phyloP scores from a whole-genome alignment of 176 grass and related monocot species.

The Juncus effusus region DNA sequence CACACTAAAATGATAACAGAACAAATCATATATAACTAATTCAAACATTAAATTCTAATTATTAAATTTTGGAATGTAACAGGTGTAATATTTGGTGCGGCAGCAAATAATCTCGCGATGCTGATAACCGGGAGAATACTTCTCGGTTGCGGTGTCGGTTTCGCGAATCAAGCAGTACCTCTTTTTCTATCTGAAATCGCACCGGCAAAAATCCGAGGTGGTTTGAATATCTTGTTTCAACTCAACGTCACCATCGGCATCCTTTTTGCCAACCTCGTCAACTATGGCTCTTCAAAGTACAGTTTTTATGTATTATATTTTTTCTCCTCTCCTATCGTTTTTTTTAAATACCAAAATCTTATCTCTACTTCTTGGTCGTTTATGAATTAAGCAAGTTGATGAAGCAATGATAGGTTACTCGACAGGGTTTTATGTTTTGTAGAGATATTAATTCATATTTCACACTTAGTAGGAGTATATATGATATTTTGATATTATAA shows the following conservation, averaged over 20 bases:
- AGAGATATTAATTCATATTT: too few relatives aligned
- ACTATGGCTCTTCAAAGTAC: slow-evolving; percentile 65
- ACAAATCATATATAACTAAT: too few relatives aligned
- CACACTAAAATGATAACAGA: too few relatives aligned
- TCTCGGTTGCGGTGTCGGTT: slow-evolving; percentile 87
- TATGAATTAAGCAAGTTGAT: too few relatives aligned
- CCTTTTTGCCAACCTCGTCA: slow-evolving; percentile 77
- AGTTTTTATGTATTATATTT: background rate
- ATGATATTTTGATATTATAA: background rate
- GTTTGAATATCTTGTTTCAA: slow-evolving; percentile 95
- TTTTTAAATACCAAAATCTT: too few relatives aligned
- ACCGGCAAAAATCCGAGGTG: slow-evolving; percentile 67
- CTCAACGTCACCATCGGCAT: slow-evolving; percentile 91
- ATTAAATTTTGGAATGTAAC: too few relatives aligned
- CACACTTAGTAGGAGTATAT: too few relatives aligned
- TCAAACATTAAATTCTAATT: too few relatives aligned
- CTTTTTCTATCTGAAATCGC: slow-evolving; percentile 82
- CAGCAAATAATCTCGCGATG: slow-evolving; percentile 68
- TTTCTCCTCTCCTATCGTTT: too few relatives aligned
- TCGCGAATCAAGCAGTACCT: slow-evolving; percentile 82
- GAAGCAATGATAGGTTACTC: too few relatives aligned
- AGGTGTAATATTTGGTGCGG: slow-evolving; percentile 68
- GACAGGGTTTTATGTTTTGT: too few relatives aligned
- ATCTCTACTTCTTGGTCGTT: too few relatives aligned
- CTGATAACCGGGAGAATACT: slow-evolving; percentile 74